Evolutionary conservation across 495 filamentous ascomycete species (phyloP).

Genomic region (Tuber brumale): DNA sequence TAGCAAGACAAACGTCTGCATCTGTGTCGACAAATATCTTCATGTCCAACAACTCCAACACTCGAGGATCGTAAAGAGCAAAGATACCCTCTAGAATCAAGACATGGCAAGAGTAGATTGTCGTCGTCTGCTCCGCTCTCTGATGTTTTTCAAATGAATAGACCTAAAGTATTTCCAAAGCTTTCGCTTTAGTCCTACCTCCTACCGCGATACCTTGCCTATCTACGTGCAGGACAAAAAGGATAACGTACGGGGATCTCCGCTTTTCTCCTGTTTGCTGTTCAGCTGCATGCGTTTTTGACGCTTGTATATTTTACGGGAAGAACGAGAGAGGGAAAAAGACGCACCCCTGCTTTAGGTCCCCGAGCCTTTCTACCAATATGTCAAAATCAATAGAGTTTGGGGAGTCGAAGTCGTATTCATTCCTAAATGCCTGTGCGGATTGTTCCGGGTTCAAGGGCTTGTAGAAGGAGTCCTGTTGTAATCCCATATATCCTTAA

Average conservation of each 20-base stretch:
- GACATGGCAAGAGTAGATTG: constrained; percentile 93
- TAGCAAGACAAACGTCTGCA: constrained; percentile 83
- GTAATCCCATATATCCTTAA: not conserved
- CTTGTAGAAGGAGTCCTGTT: constrained; percentile 94
- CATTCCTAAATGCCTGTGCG: constrained; percentile 69
- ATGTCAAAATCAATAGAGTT: constrained; percentile 92
- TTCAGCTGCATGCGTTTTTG: constrained; percentile 6
- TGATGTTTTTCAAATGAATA: constrained; percentile 95
- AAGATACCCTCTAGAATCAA: constrained; percentile 93
- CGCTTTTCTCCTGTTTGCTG: constrained; percentile 64
- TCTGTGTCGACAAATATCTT: constrained; percentile 98
- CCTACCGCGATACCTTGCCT: not conserved
- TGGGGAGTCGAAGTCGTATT: constrained; percentile 93
- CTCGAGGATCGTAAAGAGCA: constrained; percentile 79
- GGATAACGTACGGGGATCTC: constrained; percentile 60
- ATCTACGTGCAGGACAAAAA: not conserved
- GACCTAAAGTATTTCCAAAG: constrained; percentile 42
- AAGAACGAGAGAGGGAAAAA: not conserved
- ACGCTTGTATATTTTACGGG: constrained; percentile 7
- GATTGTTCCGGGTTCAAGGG: constrained; percentile 67
- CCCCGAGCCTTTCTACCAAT: constrained; percentile 68
- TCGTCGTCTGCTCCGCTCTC: constrained; percentile 66
- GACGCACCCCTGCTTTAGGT: constrained; percentile 83
- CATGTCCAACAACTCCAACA: constrained; percentile 83
- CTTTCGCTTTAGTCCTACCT: not conserved